Base-by-base conservation (phyloP, 2,329 filamentous ascomycete genomes). In the Aspergillus sp. region DNA sequence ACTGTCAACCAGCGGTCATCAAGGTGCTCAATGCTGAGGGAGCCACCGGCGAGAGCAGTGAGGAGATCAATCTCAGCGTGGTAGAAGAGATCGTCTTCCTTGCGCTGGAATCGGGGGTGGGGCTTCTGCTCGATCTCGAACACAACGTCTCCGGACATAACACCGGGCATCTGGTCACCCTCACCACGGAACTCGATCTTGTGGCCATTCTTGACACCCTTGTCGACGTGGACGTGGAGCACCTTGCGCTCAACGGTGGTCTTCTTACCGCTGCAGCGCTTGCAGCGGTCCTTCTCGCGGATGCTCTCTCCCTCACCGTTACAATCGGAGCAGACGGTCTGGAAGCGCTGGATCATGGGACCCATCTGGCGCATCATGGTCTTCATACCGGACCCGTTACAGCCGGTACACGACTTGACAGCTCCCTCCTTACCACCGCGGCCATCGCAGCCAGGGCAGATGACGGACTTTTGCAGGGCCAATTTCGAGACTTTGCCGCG, bases 351-450 rank as follows among this genome's bases (percentile, higher is more conserved):
- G 59, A 98, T 97, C 93, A 98, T 98, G 47, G 93, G 93, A 40
- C 93, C 93, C 90, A 98, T 97, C 74, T 98, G 93, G 66, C 94
- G 87, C 93, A 98, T 96, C 91, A 98, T 97, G 33, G 88, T 96
- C 86, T 97, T 97, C 88, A 96, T 95, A 71, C 93, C 93, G 52
- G 86, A 82, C 54, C 93, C 93, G 61, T 95, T 89, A 69, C 93
- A 98, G 62, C 89, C 87, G 33, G 81, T 65, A 72, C 93, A 98
- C 61, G 86, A 88, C 75, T 90, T 91, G 53, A 97, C 91, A n/a
- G 93, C 88, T 52, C 93, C 93, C 54, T 97, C 91, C 77, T 98
- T 98, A 55, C 93, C 93, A 62, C 93, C 93, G 47, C 90, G 83
- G 51, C 93, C 93, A 47, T 93, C 86, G 69, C 93, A 98, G 73